Conservation (phyloP, 2,329 filamentous ascomycete genomes). For the Graphiopsis chlorocephala region DNA sequence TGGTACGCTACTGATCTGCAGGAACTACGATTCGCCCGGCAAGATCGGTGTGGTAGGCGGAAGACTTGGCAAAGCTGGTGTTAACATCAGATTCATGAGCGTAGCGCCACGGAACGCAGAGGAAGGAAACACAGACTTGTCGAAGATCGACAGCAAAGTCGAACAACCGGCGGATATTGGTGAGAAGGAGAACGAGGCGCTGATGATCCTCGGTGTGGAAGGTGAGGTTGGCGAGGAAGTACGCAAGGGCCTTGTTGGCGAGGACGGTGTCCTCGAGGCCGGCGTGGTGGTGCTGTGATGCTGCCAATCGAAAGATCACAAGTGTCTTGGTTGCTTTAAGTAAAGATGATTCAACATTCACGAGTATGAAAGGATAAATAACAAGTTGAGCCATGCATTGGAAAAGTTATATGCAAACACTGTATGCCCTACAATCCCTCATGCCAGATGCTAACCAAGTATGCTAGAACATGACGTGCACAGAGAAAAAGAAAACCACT, state of each 20-base stretch:
- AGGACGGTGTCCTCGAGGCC: constrained; percentile 54
- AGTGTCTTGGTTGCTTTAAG: neutral
- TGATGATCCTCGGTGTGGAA: constrained; percentile 79
- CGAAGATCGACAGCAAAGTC: constrained; percentile 17
- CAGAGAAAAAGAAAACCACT: constrained; percentile 5
- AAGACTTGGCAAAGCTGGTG: constrained; percentile 64
- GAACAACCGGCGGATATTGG: constrained; percentile 27
- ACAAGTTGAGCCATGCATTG: neutral
- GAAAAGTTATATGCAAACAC: neutral
- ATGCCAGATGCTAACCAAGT: neutral
- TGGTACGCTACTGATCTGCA: constrained; percentile 71
- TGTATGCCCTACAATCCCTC: neutral
- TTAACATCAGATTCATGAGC: constrained; percentile 81
- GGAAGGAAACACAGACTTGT: constrained; percentile 12
- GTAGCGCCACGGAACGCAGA: constrained; percentile 55
- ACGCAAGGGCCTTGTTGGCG: constrained; percentile 47
- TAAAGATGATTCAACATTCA: neutral
- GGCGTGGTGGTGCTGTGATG: constrained; percentile 48
- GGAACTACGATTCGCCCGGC: constrained; percentile 77
- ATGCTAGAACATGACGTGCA: neutral
- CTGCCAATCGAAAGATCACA: neutral
- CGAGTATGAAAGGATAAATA: neutral
- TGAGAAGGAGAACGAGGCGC: constrained; percentile 59
- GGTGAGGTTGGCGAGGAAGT: constrained; percentile 60
- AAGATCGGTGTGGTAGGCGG: constrained; percentile 79